phyloP scores from a whole-genome alignment of 2,329 filamentous ascomycete species.

The Trichoderma sp. region DNA sequence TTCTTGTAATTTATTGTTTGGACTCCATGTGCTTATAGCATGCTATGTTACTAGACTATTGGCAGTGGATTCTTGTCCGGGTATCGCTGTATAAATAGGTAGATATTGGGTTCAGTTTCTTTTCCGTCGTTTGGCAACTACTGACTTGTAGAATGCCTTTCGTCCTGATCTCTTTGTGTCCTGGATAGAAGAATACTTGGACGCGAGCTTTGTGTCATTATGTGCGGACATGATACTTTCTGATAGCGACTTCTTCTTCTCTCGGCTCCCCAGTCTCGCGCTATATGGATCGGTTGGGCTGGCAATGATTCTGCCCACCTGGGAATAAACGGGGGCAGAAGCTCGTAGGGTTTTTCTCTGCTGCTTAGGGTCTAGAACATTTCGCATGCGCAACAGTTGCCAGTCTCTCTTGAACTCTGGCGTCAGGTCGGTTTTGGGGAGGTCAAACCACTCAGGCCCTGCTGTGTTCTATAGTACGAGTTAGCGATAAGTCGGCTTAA shows the following conservation, averaged over 20 bases:
- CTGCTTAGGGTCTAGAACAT: constrained; percentile 84
- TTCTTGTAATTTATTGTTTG: not conserved
- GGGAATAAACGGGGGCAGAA: constrained; percentile 70
- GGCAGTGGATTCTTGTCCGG: not conserved
- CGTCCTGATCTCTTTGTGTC: constrained; percentile 79
- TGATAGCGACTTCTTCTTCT: constrained; percentile 81
- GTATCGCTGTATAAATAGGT: not conserved
- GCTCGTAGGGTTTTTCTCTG: constrained; percentile 85
- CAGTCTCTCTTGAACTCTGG: constrained; percentile 84
- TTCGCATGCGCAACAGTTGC: constrained; percentile 84
- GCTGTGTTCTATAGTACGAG: constrained; percentile 52
- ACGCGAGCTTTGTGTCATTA: constrained; percentile 69
- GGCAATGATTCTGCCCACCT: constrained; percentile 84
- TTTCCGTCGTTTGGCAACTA: constrained; percentile 50
- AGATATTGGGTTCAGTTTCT: constrained; percentile 8
- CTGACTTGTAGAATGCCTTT: constrained; percentile 81
- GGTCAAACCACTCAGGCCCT: constrained; percentile 80
- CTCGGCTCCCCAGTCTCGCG: constrained; percentile 76
- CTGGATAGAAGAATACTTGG: constrained; percentile 85
- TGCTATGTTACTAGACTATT: not conserved
- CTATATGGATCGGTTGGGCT: constrained; percentile 86
- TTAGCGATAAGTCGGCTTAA: constrained; percentile 21
- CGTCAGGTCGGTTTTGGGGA: constrained; percentile 81
- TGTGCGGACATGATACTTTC: constrained; percentile 66
- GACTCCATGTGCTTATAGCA: not conserved